phyloP scores from a whole-genome alignment of 495 filamentous ascomycete species.

The Penicillium pulvis region DNA sequence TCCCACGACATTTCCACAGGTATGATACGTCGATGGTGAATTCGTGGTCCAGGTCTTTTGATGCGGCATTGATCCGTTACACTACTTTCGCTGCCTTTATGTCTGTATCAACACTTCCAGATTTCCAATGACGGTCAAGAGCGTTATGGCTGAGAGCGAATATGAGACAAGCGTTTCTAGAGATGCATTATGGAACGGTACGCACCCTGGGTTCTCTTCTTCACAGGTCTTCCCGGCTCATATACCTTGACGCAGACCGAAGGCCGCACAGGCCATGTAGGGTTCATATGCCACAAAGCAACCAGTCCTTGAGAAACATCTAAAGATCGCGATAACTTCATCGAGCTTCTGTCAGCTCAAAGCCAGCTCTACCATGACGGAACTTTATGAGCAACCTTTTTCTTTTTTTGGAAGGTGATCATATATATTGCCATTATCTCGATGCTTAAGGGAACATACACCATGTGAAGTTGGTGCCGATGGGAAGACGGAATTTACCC shows the following conservation, averaged over 20 bases:
- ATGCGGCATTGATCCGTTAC: neutral
- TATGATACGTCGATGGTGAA: too few relatives aligned
- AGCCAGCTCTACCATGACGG: constrained; percentile 33
- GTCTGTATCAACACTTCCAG: too few relatives aligned
- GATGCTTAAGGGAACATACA: constrained; percentile 25
- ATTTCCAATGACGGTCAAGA: too few relatives aligned
- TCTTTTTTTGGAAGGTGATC: constrained; percentile 30
- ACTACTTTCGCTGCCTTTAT: neutral
- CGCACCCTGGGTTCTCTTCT: neutral
- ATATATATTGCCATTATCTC: constrained; percentile 36
- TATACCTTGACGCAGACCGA: constrained; percentile 6
- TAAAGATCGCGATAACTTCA: constrained; percentile 23
- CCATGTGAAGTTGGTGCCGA: constrained; percentile 47
- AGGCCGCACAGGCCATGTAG: constrained; percentile 13
- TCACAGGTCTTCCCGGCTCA: neutral
- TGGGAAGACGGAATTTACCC: constrained; percentile 52
- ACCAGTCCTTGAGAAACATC: constrained; percentile 30
- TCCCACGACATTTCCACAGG: too few relatives aligned
- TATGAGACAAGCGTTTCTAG: constrained; percentile 4
- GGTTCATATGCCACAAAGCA: constrained; percentile 15
- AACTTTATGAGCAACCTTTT: constrained; percentile 25
- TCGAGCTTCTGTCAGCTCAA: constrained; percentile 34
- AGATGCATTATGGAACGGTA: constrained; percentile 11
- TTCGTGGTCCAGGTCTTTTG: neutral
- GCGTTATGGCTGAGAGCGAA: neutral